Conservation (phyloP, 1,284 basidiomycete genomes). For the Hymenochaete sp. region DNA sequence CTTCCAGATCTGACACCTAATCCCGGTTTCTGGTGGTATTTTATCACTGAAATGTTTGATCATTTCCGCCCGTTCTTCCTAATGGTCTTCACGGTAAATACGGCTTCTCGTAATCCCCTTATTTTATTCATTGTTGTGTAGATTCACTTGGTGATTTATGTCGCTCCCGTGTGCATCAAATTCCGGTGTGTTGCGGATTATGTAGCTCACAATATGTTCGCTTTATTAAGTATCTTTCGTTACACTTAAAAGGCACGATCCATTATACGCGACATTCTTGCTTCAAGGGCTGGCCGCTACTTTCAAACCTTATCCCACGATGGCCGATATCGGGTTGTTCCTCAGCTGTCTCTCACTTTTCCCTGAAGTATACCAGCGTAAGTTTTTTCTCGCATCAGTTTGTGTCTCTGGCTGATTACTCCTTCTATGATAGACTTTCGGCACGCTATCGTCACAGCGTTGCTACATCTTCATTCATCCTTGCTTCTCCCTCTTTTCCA, state of each 20-base stretch:
- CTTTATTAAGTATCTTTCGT: background rate
- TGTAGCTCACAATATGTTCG: background rate
- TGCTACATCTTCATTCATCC: conserved; percentile 79
- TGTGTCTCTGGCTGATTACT: background rate
- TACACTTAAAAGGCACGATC: conserved; percentile 56
- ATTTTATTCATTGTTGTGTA: conserved; percentile 34
- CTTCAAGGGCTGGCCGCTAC: conserved; percentile 71
- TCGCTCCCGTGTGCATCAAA: conserved; percentile 79
- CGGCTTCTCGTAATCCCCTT: conserved; percentile 15
- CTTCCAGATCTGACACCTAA: conserved; percentile 89
- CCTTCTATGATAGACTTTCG: conserved; percentile 55
- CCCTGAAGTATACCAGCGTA: conserved; percentile 78
- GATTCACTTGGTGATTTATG: conserved; percentile 82
- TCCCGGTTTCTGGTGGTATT: conserved; percentile 97
- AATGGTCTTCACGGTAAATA: conserved; percentile 83
- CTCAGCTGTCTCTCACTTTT: conserved; percentile 74
- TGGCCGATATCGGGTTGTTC: conserved; percentile 85
- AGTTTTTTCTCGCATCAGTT: conserved; percentile 28
- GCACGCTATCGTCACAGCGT: conserved; percentile 78
- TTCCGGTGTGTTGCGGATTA: conserved; percentile 50
- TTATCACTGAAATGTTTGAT: conserved; percentile 99
- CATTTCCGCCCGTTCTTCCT: conserved; percentile 95
- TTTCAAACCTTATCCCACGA: conserved; percentile 89
- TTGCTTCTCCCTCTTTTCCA: conserved; percentile 89
- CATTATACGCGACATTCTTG: conserved; percentile 73